Conservation (phyloP, 352 stramenopile genomes). For the Globisporangium nodosum region DNA sequence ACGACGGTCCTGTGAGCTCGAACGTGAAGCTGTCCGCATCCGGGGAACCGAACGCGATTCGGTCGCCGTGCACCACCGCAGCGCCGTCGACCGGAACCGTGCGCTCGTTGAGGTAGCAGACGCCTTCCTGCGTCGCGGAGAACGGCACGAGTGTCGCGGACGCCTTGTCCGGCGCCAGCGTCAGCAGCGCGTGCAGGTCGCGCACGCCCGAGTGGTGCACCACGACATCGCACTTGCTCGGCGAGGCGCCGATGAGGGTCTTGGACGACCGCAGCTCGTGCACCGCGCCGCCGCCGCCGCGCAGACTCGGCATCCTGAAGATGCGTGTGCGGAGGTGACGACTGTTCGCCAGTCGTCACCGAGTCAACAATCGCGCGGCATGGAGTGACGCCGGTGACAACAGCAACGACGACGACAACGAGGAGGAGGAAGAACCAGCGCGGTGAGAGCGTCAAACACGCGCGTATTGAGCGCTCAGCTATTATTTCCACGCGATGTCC, state of each 20-base stretch:
- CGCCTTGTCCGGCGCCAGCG: conserved; percentile 25
- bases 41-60: conserved; percentile 37
- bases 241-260: conserved; percentile 45
- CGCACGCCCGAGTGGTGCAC: conserved; percentile 29
- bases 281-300: not conserved
- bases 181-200: conserved; percentile 57
- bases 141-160: conserved; percentile 52
- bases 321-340: too few relatives aligned
- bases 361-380: too few relatives aligned
- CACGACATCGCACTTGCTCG: conserved; percentile 54
- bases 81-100: conserved; percentile 32
- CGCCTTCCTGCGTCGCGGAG: conserved; percentile 16
- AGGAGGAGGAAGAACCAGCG: not conserved
- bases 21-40: conserved; percentile 48
- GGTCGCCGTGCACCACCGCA: conserved; percentile 54
- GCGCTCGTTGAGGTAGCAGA: conserved; percentile 50
- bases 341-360: not conserved
- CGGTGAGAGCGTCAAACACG: conserved; percentile 9
- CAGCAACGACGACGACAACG: not conserved
- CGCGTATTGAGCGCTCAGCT: conserved; percentile 2
- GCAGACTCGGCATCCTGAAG: conserved; percentile 38
- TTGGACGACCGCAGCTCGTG: conserved; percentile 54
- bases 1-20: conserved; percentile 20
- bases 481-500: conserved; percentile 10
- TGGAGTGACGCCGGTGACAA: too few relatives aligned